These are phyloP conservation scores for Phytophthora crassamura DNA, from an alignment of 352 stramenopile species.

Conservation along the genomic window DNA sequence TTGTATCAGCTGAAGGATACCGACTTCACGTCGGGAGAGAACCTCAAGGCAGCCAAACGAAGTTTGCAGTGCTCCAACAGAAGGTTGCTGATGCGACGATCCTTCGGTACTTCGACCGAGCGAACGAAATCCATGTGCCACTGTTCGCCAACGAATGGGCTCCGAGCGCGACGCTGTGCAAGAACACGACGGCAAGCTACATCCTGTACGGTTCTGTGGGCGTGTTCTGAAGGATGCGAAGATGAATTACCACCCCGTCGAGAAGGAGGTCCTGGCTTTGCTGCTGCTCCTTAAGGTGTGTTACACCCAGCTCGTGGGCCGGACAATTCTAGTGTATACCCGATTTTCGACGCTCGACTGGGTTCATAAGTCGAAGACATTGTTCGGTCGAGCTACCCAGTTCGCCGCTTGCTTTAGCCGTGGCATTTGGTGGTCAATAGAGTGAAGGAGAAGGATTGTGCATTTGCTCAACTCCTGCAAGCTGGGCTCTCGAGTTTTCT, in stretches of 20 bases:
- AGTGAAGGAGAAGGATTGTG: slow-evolving; percentile 4
- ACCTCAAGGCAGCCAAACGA: background rate
- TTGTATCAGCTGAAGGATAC: background rate
- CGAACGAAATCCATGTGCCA: background rate
- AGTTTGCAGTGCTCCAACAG: slow-evolving; percentile 8
- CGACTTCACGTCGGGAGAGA: too few species aligned
- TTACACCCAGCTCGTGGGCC: slow-evolving; percentile 12
- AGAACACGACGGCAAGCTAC: slow-evolving; percentile 5
- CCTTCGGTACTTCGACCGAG: slow-evolving; percentile 4
- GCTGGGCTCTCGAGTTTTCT: slow-evolving; percentile 2
- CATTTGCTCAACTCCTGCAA: slow-evolving; percentile 4
- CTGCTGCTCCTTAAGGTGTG: slow-evolving; percentile 11
- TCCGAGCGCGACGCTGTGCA: slow-evolving; percentile 14
- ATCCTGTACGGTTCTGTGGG: too few species aligned
- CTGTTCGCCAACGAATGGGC: slow-evolving; percentile 24
- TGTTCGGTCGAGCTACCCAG: slow-evolving; percentile 4
- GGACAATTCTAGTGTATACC: slow-evolving; percentile 15
- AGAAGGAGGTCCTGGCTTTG: slow-evolving; percentile 18
- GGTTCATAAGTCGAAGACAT: slow-evolving; percentile 11
- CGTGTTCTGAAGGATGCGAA: slow-evolving; percentile 17
- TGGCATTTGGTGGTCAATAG: slow-evolving; percentile 10
- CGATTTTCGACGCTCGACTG: slow-evolving; percentile 28
- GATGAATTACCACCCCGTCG: slow-evolving; percentile 3
- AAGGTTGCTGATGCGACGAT: background rate
- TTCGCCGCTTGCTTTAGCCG: slow-evolving; percentile 15